phyloP scores from a whole-genome alignment of 495 filamentous ascomycete genomes.

The Saxispiralis lemnorum region DNA sequence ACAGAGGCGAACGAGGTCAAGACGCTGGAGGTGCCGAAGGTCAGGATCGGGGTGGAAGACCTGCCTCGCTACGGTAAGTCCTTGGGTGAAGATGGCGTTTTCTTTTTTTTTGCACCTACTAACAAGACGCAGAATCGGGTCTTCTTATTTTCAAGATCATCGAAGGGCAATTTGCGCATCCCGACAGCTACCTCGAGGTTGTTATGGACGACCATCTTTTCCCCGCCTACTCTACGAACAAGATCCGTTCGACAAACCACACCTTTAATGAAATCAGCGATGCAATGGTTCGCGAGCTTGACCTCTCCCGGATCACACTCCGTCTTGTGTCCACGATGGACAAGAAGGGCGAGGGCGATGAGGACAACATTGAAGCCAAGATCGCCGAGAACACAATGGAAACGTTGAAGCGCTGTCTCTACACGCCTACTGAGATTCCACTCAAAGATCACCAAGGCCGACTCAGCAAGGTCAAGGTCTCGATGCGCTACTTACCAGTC shows the following conservation, averaged over 20 bases:
- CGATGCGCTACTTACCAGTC: conserved; percentile 82
- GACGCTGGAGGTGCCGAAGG: conserved; percentile 48
- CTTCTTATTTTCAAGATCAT: conserved; percentile 88
- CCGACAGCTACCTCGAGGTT: conserved; percentile 65
- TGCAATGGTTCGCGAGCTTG: conserved; percentile 87
- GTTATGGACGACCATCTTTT: conserved; percentile 89
- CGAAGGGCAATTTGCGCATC: conserved; percentile 62
- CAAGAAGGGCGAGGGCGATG: conserved; percentile 50
- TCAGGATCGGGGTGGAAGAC: conserved; percentile 60
- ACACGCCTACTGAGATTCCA: conserved; percentile 68
- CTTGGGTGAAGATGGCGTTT: background rate
- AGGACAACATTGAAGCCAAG: conserved; percentile 60
- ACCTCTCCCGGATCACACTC: conserved; percentile 82
- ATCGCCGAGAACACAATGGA: conserved; percentile 70
- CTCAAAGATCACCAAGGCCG: conserved; percentile 60
- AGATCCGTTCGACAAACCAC: conserved; percentile 42
- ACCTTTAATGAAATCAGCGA: conserved; percentile 84
- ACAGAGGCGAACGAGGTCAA: conserved; percentile 29
- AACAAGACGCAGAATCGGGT: conserved; percentile 47
- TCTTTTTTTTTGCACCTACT: background rate
- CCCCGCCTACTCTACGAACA: conserved; percentile 68
- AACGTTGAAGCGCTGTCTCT: conserved; percentile 75
- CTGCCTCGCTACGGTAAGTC: conserved; percentile 52
- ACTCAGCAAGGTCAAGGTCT: conserved; percentile 67
- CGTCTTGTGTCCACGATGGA: conserved; percentile 60